Base-by-base conservation (phyloP, 2,329 filamentous ascomycete species). In the Fusarium pseudocircinatum region DNA sequence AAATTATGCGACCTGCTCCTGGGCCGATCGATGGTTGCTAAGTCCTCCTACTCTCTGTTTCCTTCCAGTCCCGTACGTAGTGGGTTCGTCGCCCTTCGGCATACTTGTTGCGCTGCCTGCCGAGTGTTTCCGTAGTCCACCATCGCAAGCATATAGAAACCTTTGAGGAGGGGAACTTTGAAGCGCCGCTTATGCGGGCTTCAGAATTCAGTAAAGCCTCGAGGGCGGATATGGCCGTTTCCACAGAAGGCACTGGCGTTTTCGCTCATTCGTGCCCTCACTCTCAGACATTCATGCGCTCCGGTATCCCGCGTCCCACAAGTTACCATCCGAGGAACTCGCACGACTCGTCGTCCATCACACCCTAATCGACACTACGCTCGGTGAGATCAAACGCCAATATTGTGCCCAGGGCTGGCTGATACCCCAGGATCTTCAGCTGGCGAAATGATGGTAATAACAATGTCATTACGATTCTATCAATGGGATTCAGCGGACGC, bases 111-210 rank as follows among this genome's bases (percentile, higher is more conserved):
- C 42, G n/a, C 59, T 50, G 56, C 43, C 50, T 60, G 54, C 63
- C 60, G 70, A 67, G 67, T 69, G 46, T 70, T 63, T 37, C 75
- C 71, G 71, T 67, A 57, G 49, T 58, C 63, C 49, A 62, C 49
- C 32, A 69, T 67, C 44, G 65, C 60, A 66, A 72, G 63, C 59
- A 67, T 60, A 56, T 26, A 57, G 60, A 47, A 59, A 30, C 40
- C 44, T 47, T 52, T 37, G 58, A 56, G 44, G 59, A 50, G 69
- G 72, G 56, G 49, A 20, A 53, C 28, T 53, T 47, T 42, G 65
- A 73, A 74, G 74, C 69, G 76, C 73, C 75, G 77, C 78, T 79
- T 77, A 80, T 80, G 79, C 79, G 78, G 58, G 68, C 70, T 78
- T 64, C 70, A 77, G 57, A 70, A 72, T 74, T 63, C 68, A 75